Percentiles rank a stretch among this genome's conserved stretches.
Conservation (phyloP, 257 asterid genomes). For the Sherardia arvensis region DNA sequence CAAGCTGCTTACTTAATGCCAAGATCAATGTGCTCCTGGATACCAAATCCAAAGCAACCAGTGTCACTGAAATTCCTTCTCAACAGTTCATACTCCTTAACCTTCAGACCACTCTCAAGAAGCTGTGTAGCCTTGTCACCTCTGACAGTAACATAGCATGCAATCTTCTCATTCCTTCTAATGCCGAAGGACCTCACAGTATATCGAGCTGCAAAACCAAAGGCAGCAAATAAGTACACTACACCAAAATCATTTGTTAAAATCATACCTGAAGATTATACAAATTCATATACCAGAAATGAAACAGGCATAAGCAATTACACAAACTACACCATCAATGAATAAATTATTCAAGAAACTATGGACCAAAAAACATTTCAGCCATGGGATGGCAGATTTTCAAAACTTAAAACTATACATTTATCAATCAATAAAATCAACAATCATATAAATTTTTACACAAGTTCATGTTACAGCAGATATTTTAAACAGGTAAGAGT, state of each 20-base stretch:
- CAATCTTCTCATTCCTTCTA: conserved; percentile 72
- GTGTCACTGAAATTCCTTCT: conserved; percentile 64
- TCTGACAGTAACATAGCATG: conserved; percentile 60
- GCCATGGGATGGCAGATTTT: too few species aligned
- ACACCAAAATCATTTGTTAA: too few species aligned
- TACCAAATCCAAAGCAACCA: conserved; percentile 78
- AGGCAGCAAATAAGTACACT: background rate
- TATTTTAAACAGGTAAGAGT: too few species aligned
- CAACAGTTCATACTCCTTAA: conserved; percentile 56
- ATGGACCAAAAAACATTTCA: too few species aligned
- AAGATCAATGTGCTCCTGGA: conserved; percentile 79
- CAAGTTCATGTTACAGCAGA: too few species aligned
- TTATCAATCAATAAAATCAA: too few species aligned
- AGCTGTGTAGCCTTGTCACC: conserved; percentile 67
- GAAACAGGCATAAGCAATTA: background rate
- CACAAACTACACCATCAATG: too few species aligned
- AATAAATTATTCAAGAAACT: too few species aligned
- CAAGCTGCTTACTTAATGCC: conserved; percentile 54
- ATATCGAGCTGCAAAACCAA: conserved; percentile 46
- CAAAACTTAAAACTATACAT: too few species aligned
- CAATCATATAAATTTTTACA: too few species aligned
- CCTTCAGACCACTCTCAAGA: conserved; percentile 62
- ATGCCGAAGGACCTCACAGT: conserved; percentile 69
- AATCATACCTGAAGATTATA: too few species aligned
- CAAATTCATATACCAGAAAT: too few species aligned